Percentiles rank a stretch among this genome's conserved stretches.
phyloP scores from a whole-genome alignment of 495 filamentous ascomycete genomes.

The Trichoderma reesei region DNA sequence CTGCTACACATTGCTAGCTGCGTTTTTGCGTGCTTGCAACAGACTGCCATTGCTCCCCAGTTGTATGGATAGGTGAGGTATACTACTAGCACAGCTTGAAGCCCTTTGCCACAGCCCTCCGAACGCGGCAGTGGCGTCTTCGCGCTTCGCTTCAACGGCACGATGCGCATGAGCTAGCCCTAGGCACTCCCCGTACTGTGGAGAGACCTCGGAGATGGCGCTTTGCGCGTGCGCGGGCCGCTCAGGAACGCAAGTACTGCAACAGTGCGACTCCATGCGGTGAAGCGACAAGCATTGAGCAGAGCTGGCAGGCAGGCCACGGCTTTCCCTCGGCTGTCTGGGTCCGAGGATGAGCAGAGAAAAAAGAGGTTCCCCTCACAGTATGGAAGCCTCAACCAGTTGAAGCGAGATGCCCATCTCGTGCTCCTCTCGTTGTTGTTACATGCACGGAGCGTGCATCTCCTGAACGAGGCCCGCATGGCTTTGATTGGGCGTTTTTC shows the following conservation, averaged over 20 bases:
- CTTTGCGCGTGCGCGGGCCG: neutral
- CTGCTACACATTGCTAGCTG: no score
- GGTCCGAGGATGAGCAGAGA: no score
- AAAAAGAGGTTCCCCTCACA: neutral
- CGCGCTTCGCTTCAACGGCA: neutral
- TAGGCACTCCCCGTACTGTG: neutral
- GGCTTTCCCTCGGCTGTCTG: constrained; percentile 1
- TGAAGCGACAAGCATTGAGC: no score
- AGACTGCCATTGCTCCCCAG: no score
- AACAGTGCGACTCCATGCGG: neutral
- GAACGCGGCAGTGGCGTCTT: neutral
- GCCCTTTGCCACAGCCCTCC: constrained; percentile 4
- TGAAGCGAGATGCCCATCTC: neutral
- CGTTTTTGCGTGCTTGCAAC: no score
- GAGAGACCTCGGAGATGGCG: neutral
- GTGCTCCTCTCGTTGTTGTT: no score
- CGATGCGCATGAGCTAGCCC: neutral
- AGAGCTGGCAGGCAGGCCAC: neutral
- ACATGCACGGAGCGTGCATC: neutral
- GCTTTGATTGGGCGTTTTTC: neutral
- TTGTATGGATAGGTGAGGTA: no score
- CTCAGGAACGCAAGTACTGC: neutral
- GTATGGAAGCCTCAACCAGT: neutral
- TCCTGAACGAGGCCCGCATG: neutral
- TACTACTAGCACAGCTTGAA: no score